Conservation (phyloP, 2,329 filamentous ascomycete genomes). For the Didymella keratinophila region DNA sequence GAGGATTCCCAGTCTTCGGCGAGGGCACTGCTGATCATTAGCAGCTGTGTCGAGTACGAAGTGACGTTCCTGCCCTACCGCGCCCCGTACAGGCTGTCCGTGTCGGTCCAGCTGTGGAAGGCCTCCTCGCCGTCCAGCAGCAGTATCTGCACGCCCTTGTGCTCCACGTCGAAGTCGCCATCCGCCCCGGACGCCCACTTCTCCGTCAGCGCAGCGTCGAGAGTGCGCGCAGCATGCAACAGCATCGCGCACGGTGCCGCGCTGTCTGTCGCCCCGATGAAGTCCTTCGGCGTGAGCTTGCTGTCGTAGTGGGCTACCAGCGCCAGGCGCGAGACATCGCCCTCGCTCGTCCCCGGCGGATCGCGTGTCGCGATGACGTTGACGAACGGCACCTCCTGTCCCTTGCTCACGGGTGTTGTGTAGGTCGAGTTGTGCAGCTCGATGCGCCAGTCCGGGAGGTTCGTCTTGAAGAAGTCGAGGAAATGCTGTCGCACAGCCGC, state of each 20-base stretch:
- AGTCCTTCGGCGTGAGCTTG: constrained; percentile 80
- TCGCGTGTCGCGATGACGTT: constrained; percentile 92
- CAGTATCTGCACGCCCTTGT: constrained; percentile 86
- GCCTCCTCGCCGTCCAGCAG: constrained; percentile 95
- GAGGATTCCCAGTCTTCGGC: constrained; percentile 83
- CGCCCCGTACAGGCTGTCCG: constrained; percentile 89
- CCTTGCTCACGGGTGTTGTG: constrained; percentile 78
- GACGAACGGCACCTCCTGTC: constrained; percentile 78
- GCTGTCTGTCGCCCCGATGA: constrained; percentile 93
- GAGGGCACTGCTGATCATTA: constrained; percentile 61
- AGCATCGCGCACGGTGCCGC: constrained; percentile 95
- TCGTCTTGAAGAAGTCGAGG: constrained; percentile 77
- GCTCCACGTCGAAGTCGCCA: constrained; percentile 66
- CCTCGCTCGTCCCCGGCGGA: constrained; percentile 77
- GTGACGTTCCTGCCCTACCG: constrained; percentile 60
- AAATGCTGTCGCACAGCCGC: constrained; percentile 82
- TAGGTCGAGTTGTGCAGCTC: constrained; percentile 88
- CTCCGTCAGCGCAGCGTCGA: constrained; percentile 81
- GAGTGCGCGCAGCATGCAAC: constrained; percentile 80
- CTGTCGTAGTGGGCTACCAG: constrained; percentile 96
- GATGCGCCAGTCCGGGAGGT: constrained; percentile 82
- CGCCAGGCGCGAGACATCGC: constrained; percentile 82
- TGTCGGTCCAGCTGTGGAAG: constrained; percentile 78
- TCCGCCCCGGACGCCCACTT: constrained; percentile 74
- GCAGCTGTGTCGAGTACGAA: background rate